Evolutionary conservation across 192 early-diverging fungal genomes (phyloP).

Genomic region (Umbelopsis isabellina): DNA sequence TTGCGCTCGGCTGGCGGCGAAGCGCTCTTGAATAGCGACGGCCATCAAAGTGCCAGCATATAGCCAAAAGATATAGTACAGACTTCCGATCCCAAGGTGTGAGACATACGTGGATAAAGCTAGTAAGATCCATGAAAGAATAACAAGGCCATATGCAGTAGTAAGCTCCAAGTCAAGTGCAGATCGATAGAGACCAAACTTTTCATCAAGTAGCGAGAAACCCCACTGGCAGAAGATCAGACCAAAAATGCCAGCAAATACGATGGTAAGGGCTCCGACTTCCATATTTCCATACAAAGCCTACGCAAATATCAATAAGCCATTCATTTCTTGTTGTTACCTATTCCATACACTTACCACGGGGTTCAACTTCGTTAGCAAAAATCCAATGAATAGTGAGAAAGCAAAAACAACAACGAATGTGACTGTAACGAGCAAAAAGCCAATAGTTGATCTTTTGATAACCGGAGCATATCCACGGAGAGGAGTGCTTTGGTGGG

Average conservation of each 20-base stretch:
- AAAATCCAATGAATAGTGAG: constrained; percentile 6
- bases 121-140: constrained; percentile 52
- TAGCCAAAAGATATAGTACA: constrained; percentile 49
- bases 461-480: constrained; percentile 12
- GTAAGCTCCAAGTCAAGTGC: background rate
- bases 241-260: constrained; percentile 24
- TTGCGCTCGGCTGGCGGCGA: background rate
- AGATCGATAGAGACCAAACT: constrained; percentile 1
- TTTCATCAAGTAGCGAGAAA: background rate
- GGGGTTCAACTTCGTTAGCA: constrained; percentile 41
- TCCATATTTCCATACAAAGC: constrained; percentile 27
- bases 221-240: constrained; percentile 19
- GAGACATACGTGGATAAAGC: constrained; percentile 34
- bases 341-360: constrained; percentile 27
- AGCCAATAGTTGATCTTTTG: constrained; percentile 15
- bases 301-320: background rate
- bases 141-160: constrained; percentile 36
- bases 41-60: constrained; percentile 37
- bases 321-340: background rate
- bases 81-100: constrained; percentile 34
- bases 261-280: constrained; percentile 9
- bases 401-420: constrained; percentile 20
- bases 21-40: constrained; percentile 5
- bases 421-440: constrained; percentile 30
- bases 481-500: constrained; percentile 18